Conservation (phyloP, 805 yeast species). For the Kuraishia floccosa region DNA sequence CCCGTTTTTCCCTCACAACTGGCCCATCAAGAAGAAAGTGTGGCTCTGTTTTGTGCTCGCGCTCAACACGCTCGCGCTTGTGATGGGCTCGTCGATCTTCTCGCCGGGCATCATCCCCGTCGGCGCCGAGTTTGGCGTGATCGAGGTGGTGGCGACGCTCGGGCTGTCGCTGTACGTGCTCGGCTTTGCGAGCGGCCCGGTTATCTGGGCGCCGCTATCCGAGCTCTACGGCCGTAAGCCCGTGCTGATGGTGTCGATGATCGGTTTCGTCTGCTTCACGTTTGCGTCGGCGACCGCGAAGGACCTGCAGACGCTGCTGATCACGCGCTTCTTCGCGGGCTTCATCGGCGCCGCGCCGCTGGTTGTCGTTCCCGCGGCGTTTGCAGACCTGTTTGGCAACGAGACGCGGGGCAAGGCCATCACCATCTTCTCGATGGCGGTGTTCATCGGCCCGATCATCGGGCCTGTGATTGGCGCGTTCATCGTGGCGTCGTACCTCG, state of each 20-base stretch:
- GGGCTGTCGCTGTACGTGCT: constrained; percentile 77
- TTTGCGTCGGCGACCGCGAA: constrained; percentile 74
- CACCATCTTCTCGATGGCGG: constrained; percentile 57
- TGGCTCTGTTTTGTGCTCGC: constrained; percentile 33
- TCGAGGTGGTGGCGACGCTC: constrained; percentile 57
- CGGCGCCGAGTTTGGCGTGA: constrained; percentile 43
- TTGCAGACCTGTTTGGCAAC: constrained; percentile 71
- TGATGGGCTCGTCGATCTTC: constrained; percentile 81
- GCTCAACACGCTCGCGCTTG: constrained; percentile 33
- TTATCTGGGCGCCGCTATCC: constrained; percentile 84
- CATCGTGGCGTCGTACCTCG: constrained; percentile 45
- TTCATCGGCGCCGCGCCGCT: constrained; percentile 76
- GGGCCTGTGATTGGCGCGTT: constrained; percentile 77
- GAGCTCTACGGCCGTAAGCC: constrained; percentile 65
- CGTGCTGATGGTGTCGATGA: constrained; percentile 42
- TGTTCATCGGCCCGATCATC: constrained; percentile 69
- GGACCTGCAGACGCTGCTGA: constrained; percentile 64
- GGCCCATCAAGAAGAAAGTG: constrained; percentile 42
- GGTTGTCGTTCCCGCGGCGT: constrained; percentile 78
- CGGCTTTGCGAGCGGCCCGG: constrained; percentile 91
- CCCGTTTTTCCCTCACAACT: constrained; percentile 73
- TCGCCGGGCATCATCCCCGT: constrained; percentile 47
- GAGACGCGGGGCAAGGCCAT: constrained; percentile 66
- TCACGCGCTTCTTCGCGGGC: constrained; percentile 75
- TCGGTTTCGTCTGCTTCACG: constrained; percentile 47